phyloP scores from a whole-genome alignment of 768 basidiomycete genomes.

The Inosperma sp. region DNA sequence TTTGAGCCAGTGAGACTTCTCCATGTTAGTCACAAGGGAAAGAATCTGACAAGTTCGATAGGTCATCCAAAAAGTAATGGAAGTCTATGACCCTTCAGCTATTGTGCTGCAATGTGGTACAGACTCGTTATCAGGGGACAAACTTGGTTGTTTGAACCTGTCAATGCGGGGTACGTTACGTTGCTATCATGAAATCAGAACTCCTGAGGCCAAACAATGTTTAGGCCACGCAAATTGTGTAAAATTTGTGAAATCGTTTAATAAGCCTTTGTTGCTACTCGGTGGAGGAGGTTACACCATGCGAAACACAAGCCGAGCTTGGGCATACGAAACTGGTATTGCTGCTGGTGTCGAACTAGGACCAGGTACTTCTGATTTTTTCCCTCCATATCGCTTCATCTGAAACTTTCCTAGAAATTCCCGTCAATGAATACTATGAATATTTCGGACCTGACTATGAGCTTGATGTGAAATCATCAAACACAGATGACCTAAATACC shows the following conservation, averaged over 20 bases:
- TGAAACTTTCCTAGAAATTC: slow-evolving; percentile 61
- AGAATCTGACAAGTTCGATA: slow-evolving; percentile 25
- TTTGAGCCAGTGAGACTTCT: slow-evolving; percentile 79
- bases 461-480: slow-evolving; percentile 90
- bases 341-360: slow-evolving; percentile 96
- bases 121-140: slow-evolving; percentile 94
- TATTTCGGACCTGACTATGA: slow-evolving; percentile 98
- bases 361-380: slow-evolving; percentile 49
- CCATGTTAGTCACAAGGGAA: neutral
- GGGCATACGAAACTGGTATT: slow-evolving; percentile 97
- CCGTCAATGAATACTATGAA: slow-evolving; percentile 98
- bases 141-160: slow-evolving; percentile 91
- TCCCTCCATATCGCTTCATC: neutral
- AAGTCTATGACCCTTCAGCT: slow-evolving; percentile 89
- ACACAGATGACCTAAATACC: slow-evolving; percentile 93
- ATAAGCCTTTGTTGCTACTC: slow-evolving; percentile 86
- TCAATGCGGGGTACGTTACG: slow-evolving; percentile 79
- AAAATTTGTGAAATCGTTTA: slow-evolving; percentile 94
- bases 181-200: neutral
- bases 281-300: slow-evolving; percentile 99
- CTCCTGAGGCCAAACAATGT: neutral
- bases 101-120: slow-evolving; percentile 97
- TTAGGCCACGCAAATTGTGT: slow-evolving; percentile 99
- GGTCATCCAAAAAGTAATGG: slow-evolving; percentile 94
- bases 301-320: slow-evolving; percentile 92